Percentiles rank a stretch among this genome's conserved stretches.
phyloP scores from a whole-genome alignment of 768 basidiomycete species.

The Mycena crocata region DNA sequence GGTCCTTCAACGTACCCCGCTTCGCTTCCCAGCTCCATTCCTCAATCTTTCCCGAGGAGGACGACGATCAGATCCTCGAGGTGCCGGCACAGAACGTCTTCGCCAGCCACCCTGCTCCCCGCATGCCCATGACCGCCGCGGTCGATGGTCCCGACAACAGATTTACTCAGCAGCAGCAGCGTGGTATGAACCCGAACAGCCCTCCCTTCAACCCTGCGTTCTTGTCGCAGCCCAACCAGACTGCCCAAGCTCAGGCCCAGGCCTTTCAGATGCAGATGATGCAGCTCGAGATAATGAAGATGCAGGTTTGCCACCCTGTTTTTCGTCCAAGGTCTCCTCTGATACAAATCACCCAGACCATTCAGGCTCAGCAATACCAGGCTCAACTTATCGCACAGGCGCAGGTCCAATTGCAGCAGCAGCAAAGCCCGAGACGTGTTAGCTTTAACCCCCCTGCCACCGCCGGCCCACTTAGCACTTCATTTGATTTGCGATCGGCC shows the following conservation, averaged over 20 bases:
- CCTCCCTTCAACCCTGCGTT: conserved; percentile 65
- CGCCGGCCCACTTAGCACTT: conserved; percentile 74
- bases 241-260: conserved; percentile 68
- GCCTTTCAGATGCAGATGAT: conserved; percentile 87
- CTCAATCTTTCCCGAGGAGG: conserved; percentile 61
- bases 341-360: conserved; percentile 55
- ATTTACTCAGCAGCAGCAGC: conserved; percentile 75
- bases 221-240: conserved; percentile 59
- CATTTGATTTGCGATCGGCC: conserved; percentile 74
- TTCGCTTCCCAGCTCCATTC: conserved; percentile 59
- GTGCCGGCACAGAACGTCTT: conserved; percentile 65
- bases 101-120: conserved; percentile 50
- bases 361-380: conserved; percentile 83
- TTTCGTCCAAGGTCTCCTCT: conserved; percentile 14
- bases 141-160: conserved; percentile 76
- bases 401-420: conserved; percentile 58
- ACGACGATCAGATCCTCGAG: conserved; percentile 71
- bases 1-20: conserved; percentile 73
- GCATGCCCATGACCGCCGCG: conserved; percentile 74
- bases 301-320: conserved; percentile 69
- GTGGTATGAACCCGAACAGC: conserved; percentile 66
- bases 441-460: conserved; percentile 71
- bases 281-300: conserved; percentile 83
- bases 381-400: conserved; percentile 73
- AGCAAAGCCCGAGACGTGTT: conserved; percentile 59